Evolutionary conservation across 176 grass and related monocot genomes (phyloP).

Genomic region (Ananas comosus): DNA sequence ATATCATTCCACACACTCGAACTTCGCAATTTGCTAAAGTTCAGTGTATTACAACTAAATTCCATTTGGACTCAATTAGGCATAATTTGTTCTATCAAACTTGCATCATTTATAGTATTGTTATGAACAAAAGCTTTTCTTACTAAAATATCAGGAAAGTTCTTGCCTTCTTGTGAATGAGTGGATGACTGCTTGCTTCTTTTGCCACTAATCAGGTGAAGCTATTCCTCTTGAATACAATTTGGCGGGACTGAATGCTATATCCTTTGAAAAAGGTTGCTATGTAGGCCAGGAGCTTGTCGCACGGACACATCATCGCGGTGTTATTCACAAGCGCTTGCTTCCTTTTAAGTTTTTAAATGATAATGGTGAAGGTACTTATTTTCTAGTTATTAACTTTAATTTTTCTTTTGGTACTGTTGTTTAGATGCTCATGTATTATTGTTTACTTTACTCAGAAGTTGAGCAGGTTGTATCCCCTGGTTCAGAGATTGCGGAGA

Average conservation of each 20-base stretch:
- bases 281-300: conserved; percentile 96
- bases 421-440: background rate
- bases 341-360: conserved; percentile 55
- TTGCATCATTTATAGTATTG: no score
- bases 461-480: conserved; percentile 36
- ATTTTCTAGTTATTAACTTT: background rate
- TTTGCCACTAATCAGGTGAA: conserved; percentile 43
- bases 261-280: conserved; percentile 94
- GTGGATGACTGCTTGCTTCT: background rate
- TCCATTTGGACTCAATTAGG: no score
- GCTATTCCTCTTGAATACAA: conserved; percentile 92
- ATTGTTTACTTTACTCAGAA: conserved; percentile 36
- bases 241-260: conserved; percentile 68
- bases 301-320: conserved; percentile 82
- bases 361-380: conserved; percentile 48
- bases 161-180: no score
- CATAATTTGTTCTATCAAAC: no score
- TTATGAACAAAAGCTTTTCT: no score
- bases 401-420: background rate
- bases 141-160: no score
- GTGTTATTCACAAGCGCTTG: conserved; percentile 77
- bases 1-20: no score
- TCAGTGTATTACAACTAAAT: no score
- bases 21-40: no score
- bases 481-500: conserved; percentile 51